These are phyloP conservation scores for Furcasterigmium furcatum DNA, from an alignment of 2,329 filamentous ascomycete genomes.

Conservation along the genomic window DNA sequence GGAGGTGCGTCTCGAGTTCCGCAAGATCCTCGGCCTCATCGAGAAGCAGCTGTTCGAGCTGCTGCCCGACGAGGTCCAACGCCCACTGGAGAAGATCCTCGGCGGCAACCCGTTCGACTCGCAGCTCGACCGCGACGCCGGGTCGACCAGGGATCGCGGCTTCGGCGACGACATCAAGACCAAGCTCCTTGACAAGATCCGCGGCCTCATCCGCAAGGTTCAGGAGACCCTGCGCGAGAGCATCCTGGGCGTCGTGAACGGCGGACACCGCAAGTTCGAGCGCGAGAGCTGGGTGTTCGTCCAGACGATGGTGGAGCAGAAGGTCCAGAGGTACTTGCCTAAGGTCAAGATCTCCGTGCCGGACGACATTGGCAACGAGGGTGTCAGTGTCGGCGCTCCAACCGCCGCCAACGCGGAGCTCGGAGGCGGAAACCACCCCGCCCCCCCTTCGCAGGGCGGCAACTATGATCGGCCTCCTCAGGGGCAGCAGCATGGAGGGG, in stretches of 20 bases:
- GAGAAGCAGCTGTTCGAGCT: slow-evolving; percentile 43
- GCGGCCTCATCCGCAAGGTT: slow-evolving; percentile 37
- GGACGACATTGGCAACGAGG: slow-evolving; percentile 44
- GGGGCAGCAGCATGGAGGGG: slow-evolving; percentile 11
- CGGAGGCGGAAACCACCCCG: slow-evolving; percentile 24
- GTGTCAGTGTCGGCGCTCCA: slow-evolving; percentile 38
- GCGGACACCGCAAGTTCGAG: slow-evolving; percentile 44
- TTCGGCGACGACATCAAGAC: slow-evolving; percentile 39
- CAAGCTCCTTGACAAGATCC: slow-evolving; percentile 41
- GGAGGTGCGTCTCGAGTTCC: slow-evolving; percentile 43
- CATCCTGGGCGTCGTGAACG: slow-evolving; percentile 40
- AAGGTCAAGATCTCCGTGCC: slow-evolving; percentile 41
- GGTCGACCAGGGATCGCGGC: slow-evolving; percentile 26
- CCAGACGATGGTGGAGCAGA: slow-evolving; percentile 39
- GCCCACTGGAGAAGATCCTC: slow-evolving; percentile 40
- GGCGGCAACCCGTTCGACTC: slow-evolving; percentile 43
- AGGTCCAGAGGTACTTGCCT: slow-evolving; percentile 42
- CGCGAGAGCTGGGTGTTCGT: slow-evolving; percentile 42
- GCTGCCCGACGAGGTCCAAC: slow-evolving; percentile 38
- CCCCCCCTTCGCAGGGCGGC: slow-evolving; percentile 16
- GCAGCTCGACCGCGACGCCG: slow-evolving; percentile 33
- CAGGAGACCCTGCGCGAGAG: slow-evolving; percentile 41
- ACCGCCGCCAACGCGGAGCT: slow-evolving; percentile 19
- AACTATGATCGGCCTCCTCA: slow-evolving; percentile 12
- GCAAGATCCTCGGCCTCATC: slow-evolving; percentile 36